Evolutionary conservation across 441 rosid species (phyloP).

Genomic region (Raphanus hybrid): DNA sequence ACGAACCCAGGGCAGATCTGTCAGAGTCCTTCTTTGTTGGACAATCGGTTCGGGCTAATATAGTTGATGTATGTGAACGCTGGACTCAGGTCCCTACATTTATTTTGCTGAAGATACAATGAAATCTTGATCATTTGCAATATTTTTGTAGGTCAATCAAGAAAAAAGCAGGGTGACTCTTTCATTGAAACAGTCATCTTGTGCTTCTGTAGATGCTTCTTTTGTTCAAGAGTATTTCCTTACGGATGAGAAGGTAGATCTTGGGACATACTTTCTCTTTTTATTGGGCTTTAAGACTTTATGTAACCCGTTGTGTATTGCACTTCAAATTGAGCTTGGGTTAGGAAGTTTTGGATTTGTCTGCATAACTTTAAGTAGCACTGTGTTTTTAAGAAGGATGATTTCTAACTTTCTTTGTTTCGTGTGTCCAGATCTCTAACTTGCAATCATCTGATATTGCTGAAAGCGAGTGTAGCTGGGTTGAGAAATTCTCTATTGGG

Average conservation of each 20-base stretch:
- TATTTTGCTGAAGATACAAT: conserved; percentile 25
- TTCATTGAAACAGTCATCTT: conserved; percentile 88
- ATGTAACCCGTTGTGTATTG: conserved; percentile 7
- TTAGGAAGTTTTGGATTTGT: conserved; percentile 11
- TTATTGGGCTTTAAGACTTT: conserved; percentile 9
- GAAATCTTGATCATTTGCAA: conserved; percentile 22
- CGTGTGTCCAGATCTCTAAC: conserved; percentile 64
- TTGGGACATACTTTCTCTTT: conserved; percentile 4
- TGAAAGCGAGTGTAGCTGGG: conserved; percentile 64
- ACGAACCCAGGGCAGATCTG: conserved; percentile 69
- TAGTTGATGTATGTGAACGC: conserved; percentile 73
- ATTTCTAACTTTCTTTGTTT: conserved; percentile 20
- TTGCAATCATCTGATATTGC: conserved; percentile 57
- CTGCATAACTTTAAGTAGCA: conserved; percentile 21
- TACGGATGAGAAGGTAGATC: conserved; percentile 78
- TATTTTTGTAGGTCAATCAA: conserved; percentile 64
- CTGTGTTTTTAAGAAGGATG: conserved; percentile 10
- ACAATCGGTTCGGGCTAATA: conserved; percentile 92
- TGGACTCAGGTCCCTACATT: conserved; percentile 27
- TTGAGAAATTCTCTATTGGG: conserved; percentile 77
- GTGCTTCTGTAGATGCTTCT: conserved; percentile 85
- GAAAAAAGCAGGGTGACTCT: conserved; percentile 77
- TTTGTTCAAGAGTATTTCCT: conserved; percentile 78
- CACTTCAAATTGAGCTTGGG: conserved; percentile 5
- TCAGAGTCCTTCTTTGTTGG: conserved; percentile 80